phyloP scores from a whole-genome alignment of 176 grass and related monocot genomes.

The Eleusine indica region DNA sequence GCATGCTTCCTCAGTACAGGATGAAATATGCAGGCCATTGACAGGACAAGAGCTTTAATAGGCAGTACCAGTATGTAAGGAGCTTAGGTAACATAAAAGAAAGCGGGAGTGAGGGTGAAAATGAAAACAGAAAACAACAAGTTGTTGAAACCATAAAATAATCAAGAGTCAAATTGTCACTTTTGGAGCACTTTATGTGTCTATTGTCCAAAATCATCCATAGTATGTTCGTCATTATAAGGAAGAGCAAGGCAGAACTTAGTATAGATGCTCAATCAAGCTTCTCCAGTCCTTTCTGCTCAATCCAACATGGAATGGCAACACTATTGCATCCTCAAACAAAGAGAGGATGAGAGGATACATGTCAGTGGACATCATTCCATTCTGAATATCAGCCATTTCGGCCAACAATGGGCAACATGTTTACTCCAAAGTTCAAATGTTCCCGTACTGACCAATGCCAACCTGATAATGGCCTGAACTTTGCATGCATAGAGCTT shows the following conservation, averaged over 20 bases:
- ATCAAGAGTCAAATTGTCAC: slow-evolving; percentile 7
- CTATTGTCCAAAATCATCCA: neutral
- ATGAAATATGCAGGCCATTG: neutral
- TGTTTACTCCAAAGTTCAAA: neutral
- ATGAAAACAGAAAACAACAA: slow-evolving; percentile 8
- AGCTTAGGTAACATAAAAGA: neutral
- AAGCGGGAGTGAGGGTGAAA: neutral
- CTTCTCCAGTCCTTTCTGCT: neutral
- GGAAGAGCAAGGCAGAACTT: neutral
- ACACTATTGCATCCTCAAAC: neutral
- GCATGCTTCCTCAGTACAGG: slow-evolving; percentile 20
- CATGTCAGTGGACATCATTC: neutral
- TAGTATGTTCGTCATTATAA: neutral
- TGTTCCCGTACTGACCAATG: neutral
- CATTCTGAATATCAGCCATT: no score
- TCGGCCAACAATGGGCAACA: no score
- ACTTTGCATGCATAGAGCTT: no score
- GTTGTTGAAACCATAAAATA: neutral
- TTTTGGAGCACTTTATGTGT: neutral
- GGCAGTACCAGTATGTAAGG: neutral
- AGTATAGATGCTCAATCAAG: slow-evolving; percentile 7
- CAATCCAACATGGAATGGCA: neutral
- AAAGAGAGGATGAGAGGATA: neutral
- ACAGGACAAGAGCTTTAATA: slow-evolving; percentile 7
- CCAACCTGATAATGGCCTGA: neutral